Evolutionary conservation across 2,329 filamentous ascomycete species (phyloP), one percentile per base, ranked within the genome.

Genomic region (Aspergillus quadrilineatus): DNA sequence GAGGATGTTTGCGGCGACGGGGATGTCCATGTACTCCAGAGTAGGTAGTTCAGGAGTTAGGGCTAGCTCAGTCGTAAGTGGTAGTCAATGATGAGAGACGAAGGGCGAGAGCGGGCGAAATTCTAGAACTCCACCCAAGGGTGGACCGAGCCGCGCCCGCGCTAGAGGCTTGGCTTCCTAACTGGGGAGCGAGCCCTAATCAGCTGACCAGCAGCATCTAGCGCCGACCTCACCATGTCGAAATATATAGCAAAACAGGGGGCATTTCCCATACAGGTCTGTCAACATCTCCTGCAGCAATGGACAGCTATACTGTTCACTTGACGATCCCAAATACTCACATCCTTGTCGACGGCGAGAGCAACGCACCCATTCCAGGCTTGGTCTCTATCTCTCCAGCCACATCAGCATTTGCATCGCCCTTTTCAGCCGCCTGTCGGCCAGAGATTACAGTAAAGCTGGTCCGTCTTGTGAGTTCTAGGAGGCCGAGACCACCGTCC

Each of bases 1-100:
- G 0, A 71, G 63, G 4, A 69, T 59, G 52, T 70, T 72, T 47
- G 67, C 69, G 15, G 65, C 64, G 10, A 68, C 50, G 14, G 63
- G 66, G 8, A 64, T 60, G n/a, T 69, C 60, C 67, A 69, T 69
- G 41, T 22, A 22, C 22, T 22, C 22, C 22, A 4, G 22, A 22
- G 22, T 22, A 22, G 22, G 22, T 22, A 22, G 22, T 17, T 17
- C 2, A 17, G 17, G 17, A 17, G 17, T 22, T 22, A 22, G 22
- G 22, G 22, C 22, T 22, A 22, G 22, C 22, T 22, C 22, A 22
- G 22, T 3, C 22, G 22, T 22, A 22, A 22, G 22, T 22, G 22
- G 3, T 22, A 22, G 22, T 22, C 22, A 22, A 22, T 22, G 22
- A 22, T 22, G 22, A 34, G 32, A 12, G 7, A 34, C 7, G 32